Conservation (phyloP, 2,329 filamentous ascomycete species). For the Periglandula ipomoeae region DNA sequence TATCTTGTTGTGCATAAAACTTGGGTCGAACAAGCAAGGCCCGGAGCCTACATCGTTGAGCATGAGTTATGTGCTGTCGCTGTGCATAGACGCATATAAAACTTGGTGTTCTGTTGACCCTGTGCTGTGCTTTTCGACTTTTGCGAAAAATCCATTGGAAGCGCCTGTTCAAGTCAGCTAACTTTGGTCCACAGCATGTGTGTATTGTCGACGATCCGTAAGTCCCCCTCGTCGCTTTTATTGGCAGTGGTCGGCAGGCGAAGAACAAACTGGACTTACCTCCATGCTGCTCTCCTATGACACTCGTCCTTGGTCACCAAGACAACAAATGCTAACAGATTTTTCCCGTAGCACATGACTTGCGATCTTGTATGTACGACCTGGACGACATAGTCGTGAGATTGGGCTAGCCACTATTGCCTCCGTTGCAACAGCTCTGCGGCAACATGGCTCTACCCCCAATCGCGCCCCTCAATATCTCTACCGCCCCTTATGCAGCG, state of each 20-base stretch:
- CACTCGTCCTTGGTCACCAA: neutral
- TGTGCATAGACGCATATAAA: neutral
- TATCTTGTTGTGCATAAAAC: neutral
- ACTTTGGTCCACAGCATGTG: slow-evolving; percentile 51
- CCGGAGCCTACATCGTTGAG: neutral
- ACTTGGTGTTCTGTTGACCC: neutral
- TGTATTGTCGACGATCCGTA: slow-evolving; percentile 86
- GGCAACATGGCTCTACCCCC: neutral
- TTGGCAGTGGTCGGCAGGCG: neutral
- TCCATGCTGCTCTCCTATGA: neutral
- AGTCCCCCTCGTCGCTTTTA: slow-evolving; percentile 35
- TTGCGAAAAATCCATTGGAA: neutral
- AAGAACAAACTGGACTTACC: neutral
- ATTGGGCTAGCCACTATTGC: neutral
- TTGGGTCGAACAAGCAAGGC: neutral
- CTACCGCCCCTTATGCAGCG: slow-evolving; percentile 9
- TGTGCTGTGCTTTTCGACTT: neutral
- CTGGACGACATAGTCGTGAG: neutral
- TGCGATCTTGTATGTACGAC: slow-evolving; percentile 69
- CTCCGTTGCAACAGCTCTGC: neutral
- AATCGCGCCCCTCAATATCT: neutral
- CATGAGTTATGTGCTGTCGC: neutral
- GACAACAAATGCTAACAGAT: slow-evolving; percentile 8
- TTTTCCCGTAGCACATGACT: slow-evolving; percentile 66
- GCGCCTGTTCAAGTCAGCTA: neutral